Conservation (phyloP, 163 green algal species). For the Chloromonas sp. region DNA sequence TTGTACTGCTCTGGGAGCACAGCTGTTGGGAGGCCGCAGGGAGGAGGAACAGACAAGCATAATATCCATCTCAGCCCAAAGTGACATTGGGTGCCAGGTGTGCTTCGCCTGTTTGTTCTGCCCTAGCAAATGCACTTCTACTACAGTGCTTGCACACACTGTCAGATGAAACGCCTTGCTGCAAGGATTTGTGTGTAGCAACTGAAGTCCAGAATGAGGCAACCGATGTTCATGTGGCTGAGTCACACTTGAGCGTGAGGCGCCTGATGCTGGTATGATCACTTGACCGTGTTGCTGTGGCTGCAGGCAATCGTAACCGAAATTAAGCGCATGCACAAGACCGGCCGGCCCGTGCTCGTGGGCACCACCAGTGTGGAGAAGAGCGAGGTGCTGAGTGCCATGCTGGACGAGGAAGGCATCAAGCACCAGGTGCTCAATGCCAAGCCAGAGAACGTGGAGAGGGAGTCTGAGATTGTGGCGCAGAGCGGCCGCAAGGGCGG, state of each 20-base stretch:
- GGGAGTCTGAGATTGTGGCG: conserved; percentile 95
- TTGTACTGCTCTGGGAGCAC: too few relatives aligned
- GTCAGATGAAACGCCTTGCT: too few relatives aligned
- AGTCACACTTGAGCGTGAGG: too few relatives aligned
- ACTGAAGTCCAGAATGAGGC: neutral
- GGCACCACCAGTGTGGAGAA: conserved; percentile 94
- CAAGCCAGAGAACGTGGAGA: conserved; percentile 98
- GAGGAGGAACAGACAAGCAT: too few relatives aligned
- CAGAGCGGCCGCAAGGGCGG: conserved; percentile 80
- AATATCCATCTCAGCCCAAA: too few relatives aligned
- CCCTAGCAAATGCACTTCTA: too few relatives aligned
- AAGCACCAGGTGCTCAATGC: conserved; percentile 92
- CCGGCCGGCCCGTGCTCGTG: conserved; percentile 82
- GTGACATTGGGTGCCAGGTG: too few relatives aligned
- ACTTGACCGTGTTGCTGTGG: neutral
- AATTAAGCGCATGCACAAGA: conserved; percentile 79
- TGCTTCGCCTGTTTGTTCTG: too few relatives aligned
- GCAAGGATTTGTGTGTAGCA: neutral
- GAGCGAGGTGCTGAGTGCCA: conserved; percentile 73
- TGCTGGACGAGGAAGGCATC: conserved; percentile 75
- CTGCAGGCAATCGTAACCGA: conserved; percentile 62
- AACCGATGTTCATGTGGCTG: too few relatives aligned
- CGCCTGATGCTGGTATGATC: too few relatives aligned
- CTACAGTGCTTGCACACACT: too few relatives aligned
- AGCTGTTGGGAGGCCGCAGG: too few relatives aligned